These are phyloP conservation scores for Xylariaceae sp. DNA, from an alignment of 2,329 filamentous ascomycete species.

Conservation along the genomic window DNA sequence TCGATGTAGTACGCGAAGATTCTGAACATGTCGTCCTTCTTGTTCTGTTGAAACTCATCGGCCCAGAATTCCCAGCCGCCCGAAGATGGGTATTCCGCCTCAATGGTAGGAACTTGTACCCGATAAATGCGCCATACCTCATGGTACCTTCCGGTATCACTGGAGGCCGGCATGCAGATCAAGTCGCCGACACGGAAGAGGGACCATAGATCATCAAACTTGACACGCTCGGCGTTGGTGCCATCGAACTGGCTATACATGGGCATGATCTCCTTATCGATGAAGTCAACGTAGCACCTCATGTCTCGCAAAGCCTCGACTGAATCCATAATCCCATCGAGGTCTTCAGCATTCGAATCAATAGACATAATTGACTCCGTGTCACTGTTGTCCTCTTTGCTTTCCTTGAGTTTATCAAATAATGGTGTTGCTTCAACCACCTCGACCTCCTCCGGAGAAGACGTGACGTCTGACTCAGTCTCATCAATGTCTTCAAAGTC, in stretches of 20 bases:
- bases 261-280: conserved; percentile 41
- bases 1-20: conserved; percentile 41
- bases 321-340: conserved; percentile 36
- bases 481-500: conserved; percentile 34
- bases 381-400: conserved; percentile 36
- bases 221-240: conserved; percentile 30
- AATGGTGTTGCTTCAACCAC: conserved; percentile 23
- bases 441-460: conserved; percentile 28
- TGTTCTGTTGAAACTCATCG: conserved; percentile 30
- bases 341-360: conserved; percentile 35
- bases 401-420: conserved; percentile 12
- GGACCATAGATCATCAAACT: conserved; percentile 41
- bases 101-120: conserved; percentile 28
- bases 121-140: conserved; percentile 38
- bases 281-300: conserved; percentile 41
- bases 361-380: conserved; percentile 33
- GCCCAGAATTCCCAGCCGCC: conserved; percentile 35
- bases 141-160: conserved; percentile 36
- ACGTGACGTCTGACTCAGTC: conserved; percentile 20
- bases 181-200: conserved; percentile 40
- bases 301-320: conserved; percentile 38
- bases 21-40: conserved; percentile 31
- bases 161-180: conserved; percentile 36
- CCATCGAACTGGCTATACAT: conserved; percentile 29
- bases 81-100: conserved; percentile 27